Percentiles rank a stretch among this genome's conserved stretches.
Conservation (phyloP, 495 filamentous ascomycete genomes). For the Xylaria venustula region DNA sequence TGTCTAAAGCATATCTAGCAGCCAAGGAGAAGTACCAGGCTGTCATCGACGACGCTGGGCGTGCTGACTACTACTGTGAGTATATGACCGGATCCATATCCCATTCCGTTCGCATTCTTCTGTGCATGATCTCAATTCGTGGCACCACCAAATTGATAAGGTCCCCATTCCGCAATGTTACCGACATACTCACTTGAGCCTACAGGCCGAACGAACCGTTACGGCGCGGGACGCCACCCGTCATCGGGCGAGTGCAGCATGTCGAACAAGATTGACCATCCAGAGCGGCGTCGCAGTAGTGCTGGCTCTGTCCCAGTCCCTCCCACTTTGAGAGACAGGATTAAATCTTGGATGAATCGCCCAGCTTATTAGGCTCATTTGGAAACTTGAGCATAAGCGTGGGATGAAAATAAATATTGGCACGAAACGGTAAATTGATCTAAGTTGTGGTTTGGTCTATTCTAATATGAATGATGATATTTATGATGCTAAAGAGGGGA, state of each 20-base stretch:
- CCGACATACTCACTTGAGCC: neutral
- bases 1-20: conserved; percentile 25
- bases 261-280: conserved; percentile 23
- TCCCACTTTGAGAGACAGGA: conserved; percentile 22
- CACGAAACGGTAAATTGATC: neutral
- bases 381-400: neutral
- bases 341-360: conserved; percentile 25
- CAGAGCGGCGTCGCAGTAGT: conserved; percentile 28
- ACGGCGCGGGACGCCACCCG: conserved; percentile 25
- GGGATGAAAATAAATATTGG: too few species aligned
- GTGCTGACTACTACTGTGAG: conserved; percentile 31
- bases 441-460: too few species aligned
- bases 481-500: too few species aligned
- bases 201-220: conserved; percentile 30
- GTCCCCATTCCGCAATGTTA: neutral
- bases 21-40: conserved; percentile 35
- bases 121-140: too few species aligned
- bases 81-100: neutral
- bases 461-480: too few species aligned
- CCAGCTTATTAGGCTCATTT: conserved; percentile 21
- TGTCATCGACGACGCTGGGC: conserved; percentile 30
- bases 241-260: conserved; percentile 25
- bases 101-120: too few species aligned
- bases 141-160: neutral
- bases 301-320: conserved; percentile 2